Conservation (phyloP, 1,284 basidiomycete genomes). For the Bjerkandera adusta region DNA sequence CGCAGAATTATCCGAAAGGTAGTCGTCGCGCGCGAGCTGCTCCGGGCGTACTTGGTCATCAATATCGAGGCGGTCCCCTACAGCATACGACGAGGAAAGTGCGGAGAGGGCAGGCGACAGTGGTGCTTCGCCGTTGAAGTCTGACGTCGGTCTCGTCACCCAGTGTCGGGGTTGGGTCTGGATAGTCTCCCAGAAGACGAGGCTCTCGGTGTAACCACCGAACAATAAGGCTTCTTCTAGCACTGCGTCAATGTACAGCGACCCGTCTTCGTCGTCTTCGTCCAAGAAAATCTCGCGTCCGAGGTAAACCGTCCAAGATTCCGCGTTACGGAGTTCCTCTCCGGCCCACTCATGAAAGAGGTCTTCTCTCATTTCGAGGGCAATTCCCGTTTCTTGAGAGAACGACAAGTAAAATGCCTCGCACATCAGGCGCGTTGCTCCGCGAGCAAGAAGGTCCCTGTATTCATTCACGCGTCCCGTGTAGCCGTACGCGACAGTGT, state of each 20-base stretch:
- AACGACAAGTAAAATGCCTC: conserved; percentile 32
- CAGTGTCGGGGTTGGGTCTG: neutral
- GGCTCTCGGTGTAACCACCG: conserved; percentile 12
- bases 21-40: too few relatives aligned
- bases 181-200: neutral
- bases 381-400: conserved; percentile 26
- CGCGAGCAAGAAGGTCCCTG: conserved; percentile 25
- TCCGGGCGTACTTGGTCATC: neutral
- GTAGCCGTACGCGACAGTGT: neutral
- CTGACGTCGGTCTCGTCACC: neutral
- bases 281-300: conserved; percentile 32
- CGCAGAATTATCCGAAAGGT: too few relatives aligned
- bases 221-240: conserved; percentile 31
- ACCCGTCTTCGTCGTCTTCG: conserved; percentile 32
- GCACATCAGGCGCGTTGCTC: conserved; percentile 35
- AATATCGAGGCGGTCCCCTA: neutral
- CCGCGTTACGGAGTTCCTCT: conserved; percentile 26
- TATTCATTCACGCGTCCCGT: neutral
- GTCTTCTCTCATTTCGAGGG: conserved; percentile 34
- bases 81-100: neutral
- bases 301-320: conserved; percentile 35
- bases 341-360: conserved; percentile 30
- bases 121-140: neutral
- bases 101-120: neutral
- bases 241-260: conserved; percentile 31